Base-by-base conservation (phyloP, 495 filamentous ascomycete genomes). In the Aspergillus hancockii region DNA sequence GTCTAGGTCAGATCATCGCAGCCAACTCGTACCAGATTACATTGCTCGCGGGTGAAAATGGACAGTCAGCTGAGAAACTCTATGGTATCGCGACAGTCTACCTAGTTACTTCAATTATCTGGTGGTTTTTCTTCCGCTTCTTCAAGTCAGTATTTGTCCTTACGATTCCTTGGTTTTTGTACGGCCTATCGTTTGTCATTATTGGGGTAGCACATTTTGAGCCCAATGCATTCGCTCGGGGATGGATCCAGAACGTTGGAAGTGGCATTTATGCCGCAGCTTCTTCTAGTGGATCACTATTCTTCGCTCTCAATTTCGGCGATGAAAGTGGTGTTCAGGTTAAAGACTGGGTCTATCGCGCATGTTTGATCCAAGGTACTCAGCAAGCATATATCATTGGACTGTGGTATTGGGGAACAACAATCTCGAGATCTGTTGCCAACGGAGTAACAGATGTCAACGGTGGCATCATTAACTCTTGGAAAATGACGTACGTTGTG, bases 21-120 rank as follows among this genome's bases (percentile, higher is more conserved):
- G 85, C 85, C 51, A 89, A 88, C 71, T 88, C 84, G 0, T 90
- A 90, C 66, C 88, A 90, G 62, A 85, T 90, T 62, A 88, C 86
- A 3, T 78, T 90, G 23, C 77, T 90, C 13, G 84, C 83, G 0
- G 88, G 88, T 18, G 80, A 87, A 61, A 75, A 85, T 18, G 86
- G 83, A 14, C 78, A 90, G 63, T 80, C 80, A 0, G 81, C 86
- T 5, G 72, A 77, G 22, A 85, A 87, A 62, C 77, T 90, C 8
- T 90, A 90, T 72, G 81, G 83, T 46, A 83, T 89, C 18, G 85
- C 86, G 0, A 81, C 76, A 3, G 83, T 86, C 7, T 90, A 90
- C 61, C 73, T 87, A 8, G 74, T 76, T 34, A 81, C 81, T 3
- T 88, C 86, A 8, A 71, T 86, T 9, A 31, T 84, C 8, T 90